Conservation (phyloP, 1,284 basidiomycete species). For the Cutaneotrichosporon sp. region DNA sequence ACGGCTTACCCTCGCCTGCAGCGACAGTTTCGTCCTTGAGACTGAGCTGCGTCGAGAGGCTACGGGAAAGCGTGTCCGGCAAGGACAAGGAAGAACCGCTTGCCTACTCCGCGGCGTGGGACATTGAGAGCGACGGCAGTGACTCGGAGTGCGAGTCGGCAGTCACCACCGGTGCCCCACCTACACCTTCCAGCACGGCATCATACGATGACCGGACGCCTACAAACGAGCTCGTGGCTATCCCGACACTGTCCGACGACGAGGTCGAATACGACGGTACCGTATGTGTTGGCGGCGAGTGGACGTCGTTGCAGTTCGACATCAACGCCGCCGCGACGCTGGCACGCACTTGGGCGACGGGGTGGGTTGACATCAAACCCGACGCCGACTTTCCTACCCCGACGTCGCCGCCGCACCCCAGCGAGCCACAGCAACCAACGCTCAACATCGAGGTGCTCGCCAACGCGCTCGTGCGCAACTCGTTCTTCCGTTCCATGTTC, state of each 20-base stretch:
- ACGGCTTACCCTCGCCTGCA: conserved; percentile 41
- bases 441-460: conserved; percentile 20
- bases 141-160: conserved; percentile 30
- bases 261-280: conserved; percentile 34
- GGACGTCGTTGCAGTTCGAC: conserved; percentile 30
- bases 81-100: conserved; percentile 15
- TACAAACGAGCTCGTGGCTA: conserved; percentile 1
- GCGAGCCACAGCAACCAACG: background rate
- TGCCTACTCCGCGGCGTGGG: conserved; percentile 35
- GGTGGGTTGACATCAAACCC: conserved; percentile 14
- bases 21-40: conserved; percentile 29
- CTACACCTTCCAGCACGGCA: conserved; percentile 37
- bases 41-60: conserved; percentile 32
- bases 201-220: conserved; percentile 27
- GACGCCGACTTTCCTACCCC: conserved; percentile 4
- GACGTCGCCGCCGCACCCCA: conserved; percentile 9
- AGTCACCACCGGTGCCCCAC: conserved; percentile 37
- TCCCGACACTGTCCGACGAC: conserved; percentile 17
- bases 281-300: conserved; percentile 36
- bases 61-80: conserved; percentile 14
- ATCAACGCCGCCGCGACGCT: conserved; percentile 10
- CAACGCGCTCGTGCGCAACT: conserved; percentile 25
- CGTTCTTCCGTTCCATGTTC: conserved; percentile 21
- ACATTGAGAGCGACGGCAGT: conserved; percentile 29
- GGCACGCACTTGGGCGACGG: conserved; percentile 18